A percentile compares a stretch with the other conserved stretches of the same genome.
These are phyloP conservation scores for Aspergillus conjunctus DNA, from an alignment of 495 filamentous ascomycete species.

Conservation along the genomic window DNA sequence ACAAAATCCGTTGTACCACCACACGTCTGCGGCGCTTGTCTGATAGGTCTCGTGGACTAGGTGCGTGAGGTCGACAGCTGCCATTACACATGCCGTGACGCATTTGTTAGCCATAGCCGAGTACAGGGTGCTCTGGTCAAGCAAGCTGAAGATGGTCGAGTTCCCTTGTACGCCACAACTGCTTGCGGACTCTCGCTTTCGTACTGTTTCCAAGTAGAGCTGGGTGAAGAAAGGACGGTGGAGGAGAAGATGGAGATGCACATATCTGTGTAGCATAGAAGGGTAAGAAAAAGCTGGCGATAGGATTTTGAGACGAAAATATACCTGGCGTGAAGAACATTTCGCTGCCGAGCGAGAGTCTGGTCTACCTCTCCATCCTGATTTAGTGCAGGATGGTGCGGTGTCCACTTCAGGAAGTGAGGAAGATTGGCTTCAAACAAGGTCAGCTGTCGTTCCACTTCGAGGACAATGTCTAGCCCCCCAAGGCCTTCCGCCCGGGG, in stretches of 20 bases:
- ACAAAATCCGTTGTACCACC: slow-evolving; percentile 56
- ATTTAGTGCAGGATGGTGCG: not conserved
- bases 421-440: slow-evolving; percentile 37
- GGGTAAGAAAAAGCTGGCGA: not conserved
- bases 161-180: slow-evolving; percentile 7
- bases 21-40: slow-evolving; percentile 42
- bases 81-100: slow-evolving; percentile 39
- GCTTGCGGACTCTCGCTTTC: slow-evolving; percentile 2
- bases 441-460: slow-evolving; percentile 43
- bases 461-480: slow-evolving; percentile 43
- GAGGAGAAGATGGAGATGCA: slow-evolving; percentile 47
- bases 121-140: slow-evolving; percentile 31
- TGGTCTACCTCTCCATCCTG: not conserved
- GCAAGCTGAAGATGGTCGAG: not conserved
- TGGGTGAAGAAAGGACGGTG: slow-evolving; percentile 52
- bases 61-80: slow-evolving; percentile 44
- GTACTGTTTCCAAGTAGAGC: slow-evolving; percentile 35
- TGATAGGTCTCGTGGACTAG: slow-evolving; percentile 41
- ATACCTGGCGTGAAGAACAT: slow-evolving; percentile 46
- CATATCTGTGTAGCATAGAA: slow-evolving; percentile 32
- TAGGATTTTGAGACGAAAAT: not conserved
- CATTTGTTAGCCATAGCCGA: slow-evolving; percentile 40
- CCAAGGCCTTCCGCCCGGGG: slow-evolving; percentile 10
- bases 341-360: slow-evolving; percentile 38
- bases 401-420: not conserved